A percentile compares a stretch with the other conserved stretches of the same genome.
These are phyloP conservation scores for Colletotrichum noveboracense DNA, from an alignment of 2,329 filamentous ascomycete species.

Conservation along the genomic window DNA sequence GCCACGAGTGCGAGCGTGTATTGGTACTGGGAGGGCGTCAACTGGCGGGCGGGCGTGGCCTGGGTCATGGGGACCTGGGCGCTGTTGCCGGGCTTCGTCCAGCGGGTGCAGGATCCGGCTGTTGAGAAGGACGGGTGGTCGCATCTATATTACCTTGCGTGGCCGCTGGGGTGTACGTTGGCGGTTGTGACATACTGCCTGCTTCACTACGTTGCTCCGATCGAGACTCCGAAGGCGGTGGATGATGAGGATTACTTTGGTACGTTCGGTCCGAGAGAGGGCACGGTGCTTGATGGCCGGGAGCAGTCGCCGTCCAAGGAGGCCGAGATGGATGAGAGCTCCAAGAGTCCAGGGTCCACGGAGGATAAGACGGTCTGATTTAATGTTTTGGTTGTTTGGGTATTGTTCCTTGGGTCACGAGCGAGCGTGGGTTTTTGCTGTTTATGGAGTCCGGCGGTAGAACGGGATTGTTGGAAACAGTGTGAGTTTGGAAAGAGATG, in stretches of 20 bases:
- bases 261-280: constrained; percentile 25
- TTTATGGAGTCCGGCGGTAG: not conserved
- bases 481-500: not conserved
- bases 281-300: not conserved
- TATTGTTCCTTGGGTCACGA: not conserved
- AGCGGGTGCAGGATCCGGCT: constrained; percentile 21
- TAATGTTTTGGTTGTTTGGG: not conserved
- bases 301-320: not conserved
- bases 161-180: constrained; percentile 26
- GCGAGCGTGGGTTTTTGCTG: not conserved
- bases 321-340: not conserved
- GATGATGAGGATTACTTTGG: constrained; percentile 32
- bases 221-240: constrained; percentile 22
- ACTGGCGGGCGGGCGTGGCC: constrained; percentile 24
- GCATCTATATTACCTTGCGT: constrained; percentile 31
- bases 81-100: constrained; percentile 27
- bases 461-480: not conserved
- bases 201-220: constrained; percentile 24
- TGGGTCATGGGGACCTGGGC: constrained; percentile 25
- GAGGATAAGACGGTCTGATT: not conserved
- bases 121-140: constrained; percentile 28
- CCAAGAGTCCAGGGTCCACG: not conserved
- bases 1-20: constrained; percentile 22
- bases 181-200: constrained; percentile 23
- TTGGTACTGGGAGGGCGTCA: constrained; percentile 27